Percentiles rank a stretch among this genome's conserved stretches.
phyloP scores from a whole-genome alignment of 768 basidiomycete genomes.

The Boletales sp. region DNA sequence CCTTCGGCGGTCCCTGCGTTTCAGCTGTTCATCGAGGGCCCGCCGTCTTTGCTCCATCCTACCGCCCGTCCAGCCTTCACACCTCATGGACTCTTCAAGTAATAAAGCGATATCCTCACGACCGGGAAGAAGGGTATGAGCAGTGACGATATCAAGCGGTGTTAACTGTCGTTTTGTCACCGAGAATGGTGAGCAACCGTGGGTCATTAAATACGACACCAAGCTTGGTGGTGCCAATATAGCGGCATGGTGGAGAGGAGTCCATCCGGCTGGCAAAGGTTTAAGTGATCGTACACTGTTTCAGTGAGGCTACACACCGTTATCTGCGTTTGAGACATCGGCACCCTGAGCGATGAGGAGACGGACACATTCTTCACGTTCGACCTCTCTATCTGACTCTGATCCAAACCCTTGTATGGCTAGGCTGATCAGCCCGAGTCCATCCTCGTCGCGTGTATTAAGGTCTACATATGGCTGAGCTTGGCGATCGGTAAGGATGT shows the following conservation, averaged over 20 bases:
- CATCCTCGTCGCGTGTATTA: constrained; percentile 76
- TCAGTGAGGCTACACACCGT: constrained; percentile 42
- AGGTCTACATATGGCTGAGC: constrained; percentile 69
- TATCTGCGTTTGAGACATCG: constrained; percentile 55
- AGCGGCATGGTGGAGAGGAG: constrained; percentile 88
- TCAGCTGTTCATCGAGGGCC: constrained; percentile 52
- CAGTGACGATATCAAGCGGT: constrained; percentile 86
- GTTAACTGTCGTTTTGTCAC: constrained; percentile 76
- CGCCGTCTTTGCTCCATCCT: constrained; percentile 68
- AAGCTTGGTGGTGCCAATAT: constrained; percentile 86
- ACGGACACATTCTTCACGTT: constrained; percentile 87
- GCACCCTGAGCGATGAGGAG: constrained; percentile 77
- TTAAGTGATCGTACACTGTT: constrained; percentile 3
- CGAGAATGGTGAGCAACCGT: constrained; percentile 81
- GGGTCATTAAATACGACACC: constrained; percentile 88
- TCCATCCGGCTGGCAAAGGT: constrained; percentile 77
- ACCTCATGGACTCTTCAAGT: constrained; percentile 84
- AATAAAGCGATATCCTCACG: constrained; percentile 84
- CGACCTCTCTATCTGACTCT: constrained; percentile 79
- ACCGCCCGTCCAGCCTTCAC: constrained; percentile 78
- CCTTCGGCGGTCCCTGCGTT: constrained; percentile 50
- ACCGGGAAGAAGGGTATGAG: constrained; percentile 75
- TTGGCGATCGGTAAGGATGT: constrained; percentile 64
- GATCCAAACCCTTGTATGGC: constrained; percentile 80
- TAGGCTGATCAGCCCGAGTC: constrained; percentile 72